These are phyloP conservation scores for Ascochyta viciae-villosae DNA, from an alignment of 2,329 filamentous ascomycete genomes.

Conservation along the genomic window DNA sequence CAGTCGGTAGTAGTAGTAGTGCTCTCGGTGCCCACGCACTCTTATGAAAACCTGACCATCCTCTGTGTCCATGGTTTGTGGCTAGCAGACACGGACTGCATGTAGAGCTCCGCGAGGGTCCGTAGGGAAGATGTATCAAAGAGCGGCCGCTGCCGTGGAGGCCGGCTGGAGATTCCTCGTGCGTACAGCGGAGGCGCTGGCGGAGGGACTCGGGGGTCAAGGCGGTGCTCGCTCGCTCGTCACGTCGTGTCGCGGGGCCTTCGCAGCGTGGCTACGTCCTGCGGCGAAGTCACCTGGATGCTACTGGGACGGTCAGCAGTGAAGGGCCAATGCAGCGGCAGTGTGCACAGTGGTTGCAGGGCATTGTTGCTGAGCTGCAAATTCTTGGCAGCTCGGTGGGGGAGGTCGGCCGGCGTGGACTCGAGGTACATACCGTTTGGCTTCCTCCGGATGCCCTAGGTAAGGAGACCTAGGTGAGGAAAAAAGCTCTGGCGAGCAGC, in stretches of 20 bases:
- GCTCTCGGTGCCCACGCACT: conserved; percentile 58
- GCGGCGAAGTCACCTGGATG: conserved; percentile 28
- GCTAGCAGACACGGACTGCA: conserved; percentile 41
- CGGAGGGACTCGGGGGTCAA: conserved; percentile 12
- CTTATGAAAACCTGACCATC: conserved; percentile 90
- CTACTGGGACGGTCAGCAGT: conserved; percentile 34
- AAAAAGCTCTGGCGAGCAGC: conserved; percentile 29
- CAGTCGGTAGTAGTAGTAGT: neutral
- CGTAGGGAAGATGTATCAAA: conserved; percentile 8
- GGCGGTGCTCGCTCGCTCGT: conserved; percentile 26
- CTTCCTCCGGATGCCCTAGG: conserved; percentile 38
- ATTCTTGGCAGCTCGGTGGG: conserved; percentile 26
- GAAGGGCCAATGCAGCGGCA: conserved; percentile 6
- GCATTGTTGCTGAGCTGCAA: conserved; percentile 19
- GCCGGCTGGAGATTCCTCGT: neutral
- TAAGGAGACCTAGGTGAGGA: conserved; percentile 40
- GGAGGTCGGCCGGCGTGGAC: conserved; percentile 3
- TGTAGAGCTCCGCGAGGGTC: conserved; percentile 34
- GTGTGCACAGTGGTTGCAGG: conserved; percentile 13
- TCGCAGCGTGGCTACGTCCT: conserved; percentile 30
- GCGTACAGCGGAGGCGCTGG: neutral
- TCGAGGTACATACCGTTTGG: conserved; percentile 15
- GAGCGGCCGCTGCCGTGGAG: conserved; percentile 20
- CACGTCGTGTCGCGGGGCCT: conserved; percentile 24
- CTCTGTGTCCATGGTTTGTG: conserved; percentile 76